phyloP scores from a whole-genome alignment of 78 protist genomes.

The Dictyostelium brefeldianum region DNA sequence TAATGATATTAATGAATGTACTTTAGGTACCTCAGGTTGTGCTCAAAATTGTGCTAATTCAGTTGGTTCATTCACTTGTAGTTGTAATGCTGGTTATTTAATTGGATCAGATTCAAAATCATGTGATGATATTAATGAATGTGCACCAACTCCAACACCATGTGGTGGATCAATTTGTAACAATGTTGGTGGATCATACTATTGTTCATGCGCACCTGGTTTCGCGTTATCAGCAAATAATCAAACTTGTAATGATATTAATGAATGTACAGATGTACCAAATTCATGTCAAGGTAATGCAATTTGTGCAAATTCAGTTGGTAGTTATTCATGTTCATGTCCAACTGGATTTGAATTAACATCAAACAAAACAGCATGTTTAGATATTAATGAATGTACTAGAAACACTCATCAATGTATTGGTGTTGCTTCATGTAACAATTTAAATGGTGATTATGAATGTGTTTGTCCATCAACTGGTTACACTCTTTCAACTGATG shows the following conservation, averaged over 20 bases:
- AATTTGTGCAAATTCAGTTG: background rate
- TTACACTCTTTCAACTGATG: background rate
- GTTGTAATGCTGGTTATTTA: background rate
- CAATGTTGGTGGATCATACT: background rate
- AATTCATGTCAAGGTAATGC: background rate
- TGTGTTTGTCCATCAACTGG: background rate
- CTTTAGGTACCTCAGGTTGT: background rate
- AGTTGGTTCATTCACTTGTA: background rate
- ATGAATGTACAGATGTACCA: background rate
- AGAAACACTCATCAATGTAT: background rate
- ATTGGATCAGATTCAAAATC: background rate
- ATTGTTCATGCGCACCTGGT: background rate
- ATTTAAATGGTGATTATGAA: background rate
- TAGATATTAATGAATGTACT: background rate
- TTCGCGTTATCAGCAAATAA: background rate
- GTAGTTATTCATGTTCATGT: conserved; percentile 1
- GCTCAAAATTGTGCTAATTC: background rate
- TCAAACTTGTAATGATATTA: background rate
- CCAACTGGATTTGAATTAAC: background rate
- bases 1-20: background rate
- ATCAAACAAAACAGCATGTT: background rate
- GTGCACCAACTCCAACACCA: background rate
- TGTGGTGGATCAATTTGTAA: background rate
- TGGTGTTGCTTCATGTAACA: background rate
- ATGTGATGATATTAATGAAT: conserved; percentile 18